Base-by-base conservation (phyloP, 2,329 filamentous ascomycete genomes). In the Trichoderma aggressivum region DNA sequence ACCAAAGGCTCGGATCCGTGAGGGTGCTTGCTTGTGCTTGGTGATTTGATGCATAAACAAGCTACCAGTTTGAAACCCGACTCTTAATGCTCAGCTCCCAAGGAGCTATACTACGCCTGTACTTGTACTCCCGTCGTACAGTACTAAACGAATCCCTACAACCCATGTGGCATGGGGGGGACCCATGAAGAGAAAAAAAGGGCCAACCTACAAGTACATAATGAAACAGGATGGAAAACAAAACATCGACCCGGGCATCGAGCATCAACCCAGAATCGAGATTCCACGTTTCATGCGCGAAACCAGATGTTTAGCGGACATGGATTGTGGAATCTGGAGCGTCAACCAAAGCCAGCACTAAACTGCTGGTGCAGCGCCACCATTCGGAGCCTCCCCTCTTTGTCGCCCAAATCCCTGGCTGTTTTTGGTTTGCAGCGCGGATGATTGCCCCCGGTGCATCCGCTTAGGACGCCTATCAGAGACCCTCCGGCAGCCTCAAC, bases 401-500 rank as follows among this genome's bases (percentile, higher is more conserved):
- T 18, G 21, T 39, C 63, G 32, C 5, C 21, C 34, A 28, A 58
- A 68, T 47, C 36, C 55, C 55, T 67, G 61, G n/a, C 12, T 12
- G 62, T 3, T 26, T 26, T 65, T 65, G 39, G 65, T 56, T 59
- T 68, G 65, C 56, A 68, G 65, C n/a, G 65, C 56, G 56, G 65
- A 60, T 68, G 55, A 68, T 60, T 58, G n/a, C 65, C 65, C 65
- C 65, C 65, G 55, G 55, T 21, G 36, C 65, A 68, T 60, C 65
- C 65, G 65, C 55, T 34, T 50, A 50, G 14, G n/a, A 28, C 55
- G 53, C 65, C 65, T 60, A 68, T 50, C 65, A 68, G 16, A 59
- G 65, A 34, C 56, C 12, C 63, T 39, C 43, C n/a, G 36, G 55
- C 53, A 67, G 64, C 64, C 53, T 58, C 64, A 67, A 67, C 64